Evolutionary conservation across 768 basidiomycete genomes (phyloP).

Genomic region (Lactarius indigo): DNA sequence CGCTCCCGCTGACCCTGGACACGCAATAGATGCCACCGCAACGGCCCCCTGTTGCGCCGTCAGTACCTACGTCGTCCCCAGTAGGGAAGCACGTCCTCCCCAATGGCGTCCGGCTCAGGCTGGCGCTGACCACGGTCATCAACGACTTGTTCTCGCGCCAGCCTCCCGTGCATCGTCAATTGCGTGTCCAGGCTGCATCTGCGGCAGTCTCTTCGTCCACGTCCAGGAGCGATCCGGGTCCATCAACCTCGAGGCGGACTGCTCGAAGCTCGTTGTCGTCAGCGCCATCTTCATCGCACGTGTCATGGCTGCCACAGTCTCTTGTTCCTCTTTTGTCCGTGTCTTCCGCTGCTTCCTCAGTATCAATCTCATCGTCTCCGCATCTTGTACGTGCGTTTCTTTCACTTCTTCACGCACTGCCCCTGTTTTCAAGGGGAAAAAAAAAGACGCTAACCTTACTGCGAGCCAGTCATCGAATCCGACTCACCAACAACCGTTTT

Average conservation of each 20-base stretch:
- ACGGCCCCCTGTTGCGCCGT: slow-evolving; percentile 33
- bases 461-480: slow-evolving; percentile 10
- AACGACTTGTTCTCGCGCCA: slow-evolving; percentile 81
- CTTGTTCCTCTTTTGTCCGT: slow-evolving; percentile 31
- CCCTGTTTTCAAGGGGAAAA: not conserved
- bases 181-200: slow-evolving; percentile 20
- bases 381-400: slow-evolving; percentile 31
- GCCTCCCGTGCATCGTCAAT: slow-evolving; percentile 39
- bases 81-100: slow-evolving; percentile 61
- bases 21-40: slow-evolving; percentile 46
- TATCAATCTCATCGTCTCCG: slow-evolving; percentile 19
- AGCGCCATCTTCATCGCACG: not conserved
- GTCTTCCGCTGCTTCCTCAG: slow-evolving; percentile 17
- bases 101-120: slow-evolving; percentile 74
- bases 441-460: slow-evolving; percentile 22
- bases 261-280: slow-evolving; percentile 29
- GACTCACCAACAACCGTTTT: slow-evolving; percentile 8
- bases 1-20: not conserved
- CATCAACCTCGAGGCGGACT: slow-evolving; percentile 20
- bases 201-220: slow-evolving; percentile 24
- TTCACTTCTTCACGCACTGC: not conserved
- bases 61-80: slow-evolving; percentile 24
- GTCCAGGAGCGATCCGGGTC: slow-evolving; percentile 29
- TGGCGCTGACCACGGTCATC: slow-evolving; percentile 71
- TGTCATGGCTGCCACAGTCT: slow-evolving; percentile 4